phyloP scores from a whole-genome alignment of 139 green algal genomes.

The Mesotaenium endlicherianum region DNA sequence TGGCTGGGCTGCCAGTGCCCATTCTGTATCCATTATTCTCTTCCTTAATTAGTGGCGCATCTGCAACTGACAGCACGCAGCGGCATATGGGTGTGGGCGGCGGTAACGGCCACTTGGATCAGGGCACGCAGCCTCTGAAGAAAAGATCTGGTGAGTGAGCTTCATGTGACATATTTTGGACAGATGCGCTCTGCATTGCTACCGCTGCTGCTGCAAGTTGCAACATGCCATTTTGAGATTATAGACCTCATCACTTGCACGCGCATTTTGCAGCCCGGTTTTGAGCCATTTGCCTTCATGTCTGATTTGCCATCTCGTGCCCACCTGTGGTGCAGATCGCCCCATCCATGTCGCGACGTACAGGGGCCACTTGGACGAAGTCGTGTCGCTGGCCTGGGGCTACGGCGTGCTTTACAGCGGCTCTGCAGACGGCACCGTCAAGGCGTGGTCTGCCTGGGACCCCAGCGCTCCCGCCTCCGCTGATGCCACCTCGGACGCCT shows the following conservation, averaged over 20 bases:
- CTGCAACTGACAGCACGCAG: too few relatives aligned
- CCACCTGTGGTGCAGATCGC: neutral
- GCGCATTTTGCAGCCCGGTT: too few relatives aligned
- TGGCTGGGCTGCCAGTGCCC: too few relatives aligned
- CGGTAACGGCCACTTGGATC: too few relatives aligned
- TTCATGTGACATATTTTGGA: neutral
- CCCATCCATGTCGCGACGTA: neutral
- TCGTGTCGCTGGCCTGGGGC: neutral
- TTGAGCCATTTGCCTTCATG: too few relatives aligned
- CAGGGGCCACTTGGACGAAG: neutral
- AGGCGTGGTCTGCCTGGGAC: neutral
- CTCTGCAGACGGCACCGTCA: neutral
- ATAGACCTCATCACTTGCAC: neutral
- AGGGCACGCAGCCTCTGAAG: too few relatives aligned
- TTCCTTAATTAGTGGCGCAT: too few relatives aligned
- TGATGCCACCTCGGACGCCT: too few relatives aligned
- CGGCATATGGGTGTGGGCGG: too few relatives aligned
- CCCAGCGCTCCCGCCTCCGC: too few relatives aligned
- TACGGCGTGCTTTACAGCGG: neutral
- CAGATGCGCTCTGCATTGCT: neutral
- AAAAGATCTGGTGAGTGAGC: neutral
- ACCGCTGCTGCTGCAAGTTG: neutral
- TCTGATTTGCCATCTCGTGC: too few relatives aligned
- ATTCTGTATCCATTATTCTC: too few relatives aligned
- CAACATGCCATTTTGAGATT: neutral